A percentile compares a stretch with the other conserved stretches of the same genome.
Conservation (phyloP, 2,329 filamentous ascomycete species). For the Drechslera avenae region DNA sequence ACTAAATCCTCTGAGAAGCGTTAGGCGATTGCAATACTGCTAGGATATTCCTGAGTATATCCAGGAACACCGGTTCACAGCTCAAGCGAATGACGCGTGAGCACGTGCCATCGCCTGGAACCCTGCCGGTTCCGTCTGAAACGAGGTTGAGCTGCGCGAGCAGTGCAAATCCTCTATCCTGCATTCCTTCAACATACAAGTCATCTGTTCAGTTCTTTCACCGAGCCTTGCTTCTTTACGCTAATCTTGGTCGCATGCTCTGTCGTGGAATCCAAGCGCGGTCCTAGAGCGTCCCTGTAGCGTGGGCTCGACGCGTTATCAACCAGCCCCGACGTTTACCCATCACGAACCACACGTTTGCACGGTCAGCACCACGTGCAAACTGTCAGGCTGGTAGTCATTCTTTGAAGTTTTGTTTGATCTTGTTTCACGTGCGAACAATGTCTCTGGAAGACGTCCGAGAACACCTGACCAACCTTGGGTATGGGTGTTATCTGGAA, state of each 20-base stretch:
- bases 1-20: too few relatives aligned
- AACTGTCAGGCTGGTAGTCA: background rate
- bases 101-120: constrained; percentile 12
- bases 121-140: background rate
- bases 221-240: background rate
- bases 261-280: background rate
- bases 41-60: too few relatives aligned
- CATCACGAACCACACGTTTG: background rate
- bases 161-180: background rate
- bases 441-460: constrained; percentile 12
- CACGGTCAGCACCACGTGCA: background rate
- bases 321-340: background rate
- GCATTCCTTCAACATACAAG: background rate
- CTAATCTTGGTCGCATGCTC: background rate
- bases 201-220: too few relatives aligned
- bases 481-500: constrained; percentile 5
- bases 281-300: background rate
- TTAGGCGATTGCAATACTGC: too few relatives aligned
- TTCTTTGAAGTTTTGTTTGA: background rate
- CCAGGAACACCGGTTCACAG: too few relatives aligned
- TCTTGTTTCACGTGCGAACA: background rate
- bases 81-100: background rate
- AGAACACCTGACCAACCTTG: constrained; percentile 5
- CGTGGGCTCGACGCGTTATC: constrained; percentile 3
- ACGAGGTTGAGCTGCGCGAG: too few relatives aligned